phyloP scores from a whole-genome alignment of 495 filamentous ascomycete genomes.

The Neurospora intermedia region DNA sequence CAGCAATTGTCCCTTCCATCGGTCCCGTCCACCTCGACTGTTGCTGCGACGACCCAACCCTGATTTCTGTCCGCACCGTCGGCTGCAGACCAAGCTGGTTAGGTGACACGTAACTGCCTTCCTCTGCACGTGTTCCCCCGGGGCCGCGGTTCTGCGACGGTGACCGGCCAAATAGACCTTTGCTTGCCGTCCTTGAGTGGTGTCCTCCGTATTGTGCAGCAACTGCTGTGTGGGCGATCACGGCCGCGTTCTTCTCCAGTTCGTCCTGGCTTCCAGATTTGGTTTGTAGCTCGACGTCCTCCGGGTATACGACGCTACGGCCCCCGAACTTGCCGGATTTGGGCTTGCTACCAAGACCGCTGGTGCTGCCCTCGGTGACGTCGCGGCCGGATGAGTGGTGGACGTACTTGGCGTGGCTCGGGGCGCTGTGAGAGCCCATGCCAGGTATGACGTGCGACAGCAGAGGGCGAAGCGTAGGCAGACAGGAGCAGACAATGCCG shows the following conservation, averaged over 20 bases:
- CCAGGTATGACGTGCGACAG: conserved; percentile 29
- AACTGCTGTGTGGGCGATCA: not conserved
- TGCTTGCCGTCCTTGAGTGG: not conserved
- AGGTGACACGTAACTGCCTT: not conserved
- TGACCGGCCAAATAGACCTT: not conserved
- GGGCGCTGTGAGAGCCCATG: conserved; percentile 12
- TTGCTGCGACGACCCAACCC: conserved; percentile 1
- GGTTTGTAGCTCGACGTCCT: conserved; percentile 19
- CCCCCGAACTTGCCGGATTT: conserved; percentile 6
- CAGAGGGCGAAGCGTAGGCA: conserved; percentile 45
- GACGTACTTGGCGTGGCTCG: conserved; percentile 11
- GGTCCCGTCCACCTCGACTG: not conserved
- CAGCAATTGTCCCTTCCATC: not conserved
- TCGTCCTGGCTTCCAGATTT: conserved; percentile 13
- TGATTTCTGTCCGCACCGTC: conserved; percentile 15
- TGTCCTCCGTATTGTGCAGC: not conserved
- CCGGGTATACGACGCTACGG: conserved; percentile 16
- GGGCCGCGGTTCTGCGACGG: not conserved
- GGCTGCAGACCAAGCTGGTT: conserved; percentile 10
- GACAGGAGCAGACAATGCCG: conserved; percentile 46
- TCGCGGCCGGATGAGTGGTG: conserved; percentile 12
- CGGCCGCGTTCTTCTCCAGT: not conserved
- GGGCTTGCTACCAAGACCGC: conserved; percentile 2
- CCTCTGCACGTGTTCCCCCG: not conserved
- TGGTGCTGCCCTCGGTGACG: not conserved